These are phyloP conservation scores for Capsella bursapastoris DNA, from an alignment of 345 rosid species.

Conservation along the genomic window DNA sequence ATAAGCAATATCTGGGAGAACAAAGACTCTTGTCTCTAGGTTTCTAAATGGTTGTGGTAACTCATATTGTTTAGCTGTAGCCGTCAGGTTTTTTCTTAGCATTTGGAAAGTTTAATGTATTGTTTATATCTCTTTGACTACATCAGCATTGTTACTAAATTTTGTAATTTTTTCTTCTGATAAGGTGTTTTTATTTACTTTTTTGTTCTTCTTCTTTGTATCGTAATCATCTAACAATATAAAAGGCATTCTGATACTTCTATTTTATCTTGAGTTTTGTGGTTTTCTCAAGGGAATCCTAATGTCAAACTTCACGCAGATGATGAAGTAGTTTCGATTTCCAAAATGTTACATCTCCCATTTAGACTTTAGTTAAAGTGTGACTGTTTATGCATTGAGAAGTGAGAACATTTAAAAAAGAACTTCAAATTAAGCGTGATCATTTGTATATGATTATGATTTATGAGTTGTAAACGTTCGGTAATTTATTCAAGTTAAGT, in stretches of 20 bases:
- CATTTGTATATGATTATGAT: too few species aligned
- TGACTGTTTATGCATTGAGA: background rate
- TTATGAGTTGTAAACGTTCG: too few species aligned
- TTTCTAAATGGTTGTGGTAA: slow-evolving; percentile 30
- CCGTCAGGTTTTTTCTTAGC: slow-evolving; percentile 21
- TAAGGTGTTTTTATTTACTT: background rate
- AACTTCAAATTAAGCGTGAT: background rate
- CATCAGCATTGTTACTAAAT: slow-evolving; percentile 6
- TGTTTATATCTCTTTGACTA: slow-evolving; percentile 24
- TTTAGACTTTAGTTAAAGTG: too few species aligned
- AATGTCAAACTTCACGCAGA: too few species aligned
- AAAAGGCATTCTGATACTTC: background rate
- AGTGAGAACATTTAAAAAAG: background rate
- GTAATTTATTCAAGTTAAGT: too few species aligned
- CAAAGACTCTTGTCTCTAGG: slow-evolving; percentile 28
- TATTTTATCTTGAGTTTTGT: too few species aligned
- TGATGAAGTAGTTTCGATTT: too few species aligned
- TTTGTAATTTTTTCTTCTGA: background rate
- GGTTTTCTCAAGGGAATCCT: background rate
- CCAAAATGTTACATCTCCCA: too few species aligned
- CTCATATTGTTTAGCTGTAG: slow-evolving; percentile 37
- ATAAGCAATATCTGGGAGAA: slow-evolving; percentile 37
- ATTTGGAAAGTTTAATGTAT: slow-evolving; percentile 24
- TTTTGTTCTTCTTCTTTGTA: background rate
- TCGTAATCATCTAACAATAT: slow-evolving; percentile 5